These are phyloP conservation scores for Diphasiastrum complanatum DNA, from an alignment of 83 land plant species.

Conservation along the genomic window DNA sequence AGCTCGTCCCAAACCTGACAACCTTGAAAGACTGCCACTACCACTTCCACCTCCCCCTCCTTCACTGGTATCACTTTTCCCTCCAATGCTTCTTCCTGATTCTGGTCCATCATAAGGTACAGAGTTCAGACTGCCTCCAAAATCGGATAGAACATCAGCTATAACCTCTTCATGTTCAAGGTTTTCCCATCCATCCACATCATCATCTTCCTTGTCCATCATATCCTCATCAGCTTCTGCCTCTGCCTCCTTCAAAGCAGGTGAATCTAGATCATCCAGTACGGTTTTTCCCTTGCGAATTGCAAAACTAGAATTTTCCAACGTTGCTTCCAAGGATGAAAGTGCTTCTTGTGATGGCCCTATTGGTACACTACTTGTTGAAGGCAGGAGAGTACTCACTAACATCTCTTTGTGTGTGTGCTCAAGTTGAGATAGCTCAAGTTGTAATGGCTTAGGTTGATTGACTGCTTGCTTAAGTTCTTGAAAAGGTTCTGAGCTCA, in stretches of 20 bases:
- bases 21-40: slow-evolving; percentile 75
- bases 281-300: too few relatives aligned
- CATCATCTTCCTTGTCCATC: slow-evolving; percentile 56
- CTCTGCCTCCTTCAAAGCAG: slow-evolving; percentile 33
- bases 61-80: slow-evolving; percentile 51
- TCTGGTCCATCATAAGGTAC: slow-evolving; percentile 54
- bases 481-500: too few relatives aligned
- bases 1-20: slow-evolving; percentile 87
- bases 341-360: too few relatives aligned
- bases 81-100: slow-evolving; percentile 52
- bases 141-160: slow-evolving; percentile 28
- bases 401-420: too few relatives aligned
- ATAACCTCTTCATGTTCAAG: not conserved
- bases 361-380: too few relatives aligned
- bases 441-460: too few relatives aligned
- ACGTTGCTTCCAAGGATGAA: slow-evolving; percentile 3
- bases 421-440: too few relatives aligned
- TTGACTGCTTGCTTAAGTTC: too few relatives aligned
- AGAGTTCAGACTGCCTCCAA: slow-evolving; percentile 25
- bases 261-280: slow-evolving; percentile 8
- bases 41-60: slow-evolving; percentile 44
- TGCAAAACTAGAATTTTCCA: not conserved
- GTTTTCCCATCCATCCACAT: slow-evolving; percentile 23
- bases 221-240: slow-evolving; percentile 30
- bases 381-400: too few relatives aligned